Evolutionary conservation across 768 basidiomycete genomes (phyloP), one percentile per base, ranked within the genome.

Genomic region (Lactarius vividus): DNA sequence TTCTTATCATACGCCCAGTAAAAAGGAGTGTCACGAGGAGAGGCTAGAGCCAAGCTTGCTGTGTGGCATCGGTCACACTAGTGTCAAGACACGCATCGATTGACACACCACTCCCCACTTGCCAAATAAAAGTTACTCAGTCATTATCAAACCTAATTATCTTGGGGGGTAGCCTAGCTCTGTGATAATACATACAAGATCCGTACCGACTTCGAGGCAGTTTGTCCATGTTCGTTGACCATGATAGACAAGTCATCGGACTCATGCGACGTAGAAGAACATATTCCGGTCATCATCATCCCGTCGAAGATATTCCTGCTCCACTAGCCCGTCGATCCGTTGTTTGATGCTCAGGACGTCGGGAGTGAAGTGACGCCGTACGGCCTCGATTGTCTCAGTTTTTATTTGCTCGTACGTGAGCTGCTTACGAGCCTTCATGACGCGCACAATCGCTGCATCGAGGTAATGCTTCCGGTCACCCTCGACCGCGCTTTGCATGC

Each of bases 341-440:
- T 85, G 84, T 81, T 98, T 98, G 78, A 98, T 95, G 73, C 84
- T 83, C 65, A 83, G 82, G 29, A 96, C 89, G 66, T 89, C 86
- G 54, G 96, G 96, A 62, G 85, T 83, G 75, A 98, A 98, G 71
- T 96, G 90, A 46, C 80, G 87, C 76, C 89, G 91, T 57, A 98
- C 92, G 28, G 94, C 89, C 23, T 92, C 88, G 64, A 97, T 87
- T 11, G 92, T 92, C 69, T 88, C 87, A 58, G 86, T 84, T 76
- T 92, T 89, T 72, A 98, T 82, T 70, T 89, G 82, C 71, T 91
- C 86, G 71, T 93, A 87, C 29, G 79, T 80, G 77, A 96, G 80
- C 76, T 91, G 89, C 78, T 96, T 98, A 71, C 86, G 85, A 2
- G 86, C 88, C 75, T 98, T 98, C 94, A 98, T 96, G 72, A 96